Percentiles rank a stretch among this genome's conserved stretches.
Evolutionary conservation across 2,329 filamentous ascomycete genomes (phyloP).

Genomic region (Microsporum audouinii): DNA sequence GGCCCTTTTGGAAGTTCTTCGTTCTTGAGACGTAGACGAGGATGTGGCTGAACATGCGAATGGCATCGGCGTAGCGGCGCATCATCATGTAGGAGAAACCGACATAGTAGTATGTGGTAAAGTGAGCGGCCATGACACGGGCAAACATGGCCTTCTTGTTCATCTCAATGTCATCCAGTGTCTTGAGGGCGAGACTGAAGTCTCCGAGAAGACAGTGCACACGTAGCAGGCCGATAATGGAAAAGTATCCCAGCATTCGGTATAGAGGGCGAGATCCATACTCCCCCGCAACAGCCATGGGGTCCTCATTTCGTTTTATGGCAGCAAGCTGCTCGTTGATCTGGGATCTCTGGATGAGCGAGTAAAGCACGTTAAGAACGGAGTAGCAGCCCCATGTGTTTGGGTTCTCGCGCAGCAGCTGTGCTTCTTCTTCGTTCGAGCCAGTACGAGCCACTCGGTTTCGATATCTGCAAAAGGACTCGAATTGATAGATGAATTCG

Average conservation of each 20-base stretch:
- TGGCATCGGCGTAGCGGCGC: constrained; percentile 96
- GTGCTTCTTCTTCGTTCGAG: constrained; percentile 84
- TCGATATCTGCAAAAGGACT: constrained; percentile 96
- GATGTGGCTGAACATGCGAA: constrained; percentile 99
- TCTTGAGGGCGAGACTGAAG: constrained; percentile 97
- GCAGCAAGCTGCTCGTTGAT: constrained; percentile 95
- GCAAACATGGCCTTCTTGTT: constrained; percentile 99
- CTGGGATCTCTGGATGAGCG: constrained; percentile 93
- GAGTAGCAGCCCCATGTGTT: constrained; percentile 99
- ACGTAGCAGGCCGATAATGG: constrained; percentile 90
- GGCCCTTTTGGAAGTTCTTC: constrained; percentile 99
- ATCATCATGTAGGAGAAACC: constrained; percentile 99
- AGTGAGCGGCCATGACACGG: constrained; percentile 97
- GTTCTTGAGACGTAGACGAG: constrained; percentile 96
- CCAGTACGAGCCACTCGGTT: constrained; percentile 71
- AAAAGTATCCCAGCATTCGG: constrained; percentile 98
- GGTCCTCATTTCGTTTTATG: constrained; percentile 88
- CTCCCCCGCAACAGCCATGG: constrained; percentile 76
- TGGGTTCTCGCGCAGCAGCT: constrained; percentile 85
- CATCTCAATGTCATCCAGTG: constrained; percentile 96
- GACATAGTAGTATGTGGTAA: constrained; percentile 99
- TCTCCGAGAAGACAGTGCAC: constrained; percentile 95
- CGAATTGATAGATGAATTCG: constrained; percentile 99
- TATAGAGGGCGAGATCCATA: constrained; percentile 92
- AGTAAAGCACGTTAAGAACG: constrained; percentile 97